Base-by-base conservation (phyloP, 805 yeast genomes). In the Komagataella pseudopastoris region DNA sequence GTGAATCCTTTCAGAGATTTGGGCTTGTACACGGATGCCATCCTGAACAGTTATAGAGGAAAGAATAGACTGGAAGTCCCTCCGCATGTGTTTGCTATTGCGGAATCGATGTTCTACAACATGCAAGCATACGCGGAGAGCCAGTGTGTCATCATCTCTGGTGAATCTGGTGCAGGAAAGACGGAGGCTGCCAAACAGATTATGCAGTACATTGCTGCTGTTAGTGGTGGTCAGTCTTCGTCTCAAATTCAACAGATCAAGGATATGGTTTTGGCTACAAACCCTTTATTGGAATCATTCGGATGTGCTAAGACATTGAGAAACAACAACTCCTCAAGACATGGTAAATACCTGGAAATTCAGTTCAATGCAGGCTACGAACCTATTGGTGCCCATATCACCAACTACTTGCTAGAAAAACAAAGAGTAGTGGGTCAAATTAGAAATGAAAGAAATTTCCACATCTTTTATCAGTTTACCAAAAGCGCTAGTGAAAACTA, bases 121-220 rank as follows among this genome's bases (percentile, higher is more conserved):
- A 77, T 93, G 82, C 90, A 90, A 67, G 85, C 96, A 0, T 93
- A 93, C 68, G 80, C 85, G 53, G 98, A 93, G 60, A 88, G 82
- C 63, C 99, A 93, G 66, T 91, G 98, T 76, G 98, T 93, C 20
- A 93, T 93, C 59, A 93, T 93, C 58, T 87, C 96, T 2, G 98
- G 98, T 52, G 98, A 91, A 66, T 87, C 96, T 1, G 98, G 98
- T 55, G 98, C 98, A 4, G 98, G 98, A 50, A 91, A 91, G 64
- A 91, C 98, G 4, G 98, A 91, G 69, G 97, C 97, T 20, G 97
- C 98, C 46, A 91, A 91, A 71, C 81, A 95, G 65, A 90, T 91
- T 67, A 91, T 91, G 98, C 97, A 91, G 68, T 91, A 91, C 65
- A 85, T 91, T 58, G 89, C 97, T 44, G 81, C 90, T 22, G 96